phyloP scores from a whole-genome alignment of 177 flowering plant genomes.

The Vitis hybrid region DNA sequence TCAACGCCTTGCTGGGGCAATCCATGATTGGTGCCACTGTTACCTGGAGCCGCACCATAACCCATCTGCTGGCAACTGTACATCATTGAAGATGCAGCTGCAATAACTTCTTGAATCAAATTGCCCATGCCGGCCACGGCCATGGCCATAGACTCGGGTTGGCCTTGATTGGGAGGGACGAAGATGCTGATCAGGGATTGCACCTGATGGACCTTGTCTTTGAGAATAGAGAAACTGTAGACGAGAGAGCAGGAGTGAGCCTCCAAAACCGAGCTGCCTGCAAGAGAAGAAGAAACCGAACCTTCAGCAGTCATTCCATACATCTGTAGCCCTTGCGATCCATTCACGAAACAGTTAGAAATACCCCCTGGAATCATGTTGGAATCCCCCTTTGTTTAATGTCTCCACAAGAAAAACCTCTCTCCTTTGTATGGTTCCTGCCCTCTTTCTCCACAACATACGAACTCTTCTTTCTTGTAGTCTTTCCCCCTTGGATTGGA shows the following conservation, averaged over 20 bases:
- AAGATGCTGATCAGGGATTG: conserved; percentile 45
- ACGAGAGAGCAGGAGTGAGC: conserved; percentile 37
- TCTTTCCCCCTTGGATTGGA: no score
- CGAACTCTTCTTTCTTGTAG: no score
- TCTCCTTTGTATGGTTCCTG: no score
- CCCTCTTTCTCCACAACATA: no score
- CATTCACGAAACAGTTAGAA: conserved; percentile 23
- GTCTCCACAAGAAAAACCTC: no score
- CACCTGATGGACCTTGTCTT: conserved; percentile 59
- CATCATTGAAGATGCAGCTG: conserved; percentile 71
- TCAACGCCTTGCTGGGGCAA: conserved; percentile 6
- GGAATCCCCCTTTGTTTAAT: no score
- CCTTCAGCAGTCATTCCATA: conserved; percentile 21
- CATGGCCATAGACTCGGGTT: conserved; percentile 31
- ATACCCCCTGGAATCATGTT: conserved; percentile 17
- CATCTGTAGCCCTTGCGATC: conserved; percentile 21
- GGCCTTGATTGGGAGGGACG: conserved; percentile 22
- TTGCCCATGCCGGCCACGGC: conserved; percentile 40
- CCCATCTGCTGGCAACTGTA: conserved; percentile 63
- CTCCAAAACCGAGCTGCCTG: background rate
- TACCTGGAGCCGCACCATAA: conserved; percentile 11
- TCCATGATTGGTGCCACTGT: conserved; percentile 2
- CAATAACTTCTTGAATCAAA: conserved; percentile 58
- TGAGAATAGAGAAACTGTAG: conserved; percentile 52
- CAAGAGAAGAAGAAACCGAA: conserved; percentile 19